phyloP scores from a whole-genome alignment of 2,329 filamentous ascomycete genomes.

The Diaporthe australafricana region DNA sequence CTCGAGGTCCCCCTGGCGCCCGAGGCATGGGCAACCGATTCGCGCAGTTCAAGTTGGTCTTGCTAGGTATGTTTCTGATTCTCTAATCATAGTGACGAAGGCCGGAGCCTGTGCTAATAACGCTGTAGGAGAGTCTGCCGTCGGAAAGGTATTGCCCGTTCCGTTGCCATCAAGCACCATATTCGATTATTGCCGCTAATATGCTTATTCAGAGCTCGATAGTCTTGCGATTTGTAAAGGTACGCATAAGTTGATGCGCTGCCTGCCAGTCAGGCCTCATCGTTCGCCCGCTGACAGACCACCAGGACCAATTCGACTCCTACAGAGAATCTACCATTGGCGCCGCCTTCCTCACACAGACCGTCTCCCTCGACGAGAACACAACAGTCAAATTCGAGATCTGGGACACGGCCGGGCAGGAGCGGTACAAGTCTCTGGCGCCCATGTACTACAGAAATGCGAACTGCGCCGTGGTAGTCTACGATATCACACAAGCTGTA shows the following conservation, averaged over 20 bases:
- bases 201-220: constrained; percentile 81
- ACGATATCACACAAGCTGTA: constrained; percentile 99
- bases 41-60: constrained; percentile 98
- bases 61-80: constrained; percentile 77
- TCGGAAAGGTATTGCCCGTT: constrained; percentile 82
- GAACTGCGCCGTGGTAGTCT: constrained; percentile 98
- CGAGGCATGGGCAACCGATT: constrained; percentile 84
- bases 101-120: constrained; percentile 50
- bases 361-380: constrained; percentile 96
- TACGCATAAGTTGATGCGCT: constrained; percentile 50
- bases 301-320: constrained; percentile 95
- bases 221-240: constrained; percentile 98
- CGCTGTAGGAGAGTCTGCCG: constrained; percentile 88
- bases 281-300: constrained; percentile 12
- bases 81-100: neutral
- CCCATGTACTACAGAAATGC: constrained; percentile 99
- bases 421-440: constrained; percentile 97
- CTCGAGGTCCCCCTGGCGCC: constrained; percentile 75
- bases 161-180: neutral
- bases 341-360: constrained; percentile 98
- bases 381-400: constrained; percentile 99
- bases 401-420: constrained; percentile 98
- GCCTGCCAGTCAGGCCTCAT: neutral
- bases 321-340: constrained; percentile 98
- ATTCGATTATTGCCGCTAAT: constrained; percentile 43